Base-by-base conservation (phyloP, 176 grass and related monocot genomes). In the Phragmites australis region DNA sequence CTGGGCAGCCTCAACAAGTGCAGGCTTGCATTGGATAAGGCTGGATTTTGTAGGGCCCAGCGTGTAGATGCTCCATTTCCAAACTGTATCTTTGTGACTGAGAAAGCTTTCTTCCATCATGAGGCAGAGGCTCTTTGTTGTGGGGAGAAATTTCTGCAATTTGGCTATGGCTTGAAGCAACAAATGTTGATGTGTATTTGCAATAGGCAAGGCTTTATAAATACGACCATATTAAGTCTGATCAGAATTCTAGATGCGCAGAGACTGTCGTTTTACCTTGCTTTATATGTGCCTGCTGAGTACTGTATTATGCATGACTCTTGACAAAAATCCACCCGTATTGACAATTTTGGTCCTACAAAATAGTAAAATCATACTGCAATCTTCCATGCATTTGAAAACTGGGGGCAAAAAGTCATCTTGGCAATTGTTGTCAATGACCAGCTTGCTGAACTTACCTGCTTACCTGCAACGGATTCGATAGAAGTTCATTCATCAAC, bases 11-110 rank as follows among this genome's bases (percentile, higher is more conserved):
- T 19, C 46, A 54, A 8, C 2, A 57, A 5, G 63, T 32, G 43
- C 27, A 44, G 19, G 19, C 56, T 47, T 79, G 19, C 31, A 32
- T 85, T 54, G 67, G 56, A 79, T 71, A 65, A 14, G 32, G 25
- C 66, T 64, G 19, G 23, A 45, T 64, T 63, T 78, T 52, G 30
- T 51, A 9, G 66, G 66, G 23, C 45, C 74, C 55, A 53, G 34
- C 22, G 41, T 63, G 7, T 43, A 7, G 31, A 71, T 78, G 53
- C 18, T 37, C 19, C 40, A 58, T 39, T 30, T 61, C 27, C 17
- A 39, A 62, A 25, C 0, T 65, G 46, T 27, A 1, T 68, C 0
- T 34, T 11, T 29, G 9, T 69, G 50, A 69, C 0, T 18, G 9
- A 51, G 15, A 31, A 70, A 77, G 10, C 10, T 69, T 23, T 4